Evolutionary conservation across 352 stramenopile genomes (phyloP).

Genomic region (Globisporangium irregulare): DNA sequence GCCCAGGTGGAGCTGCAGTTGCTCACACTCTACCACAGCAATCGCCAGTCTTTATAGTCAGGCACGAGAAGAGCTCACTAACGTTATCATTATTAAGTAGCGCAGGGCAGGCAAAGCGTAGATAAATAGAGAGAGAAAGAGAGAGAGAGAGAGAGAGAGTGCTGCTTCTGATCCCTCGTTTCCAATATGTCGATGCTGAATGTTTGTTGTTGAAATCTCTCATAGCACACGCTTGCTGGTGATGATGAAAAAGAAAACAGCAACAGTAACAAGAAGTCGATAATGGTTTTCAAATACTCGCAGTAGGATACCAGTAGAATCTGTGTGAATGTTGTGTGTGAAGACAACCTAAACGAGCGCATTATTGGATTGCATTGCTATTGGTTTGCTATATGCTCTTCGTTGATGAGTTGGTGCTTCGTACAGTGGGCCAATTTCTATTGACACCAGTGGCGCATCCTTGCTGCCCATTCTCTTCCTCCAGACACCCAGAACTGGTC

Average conservation of each 20-base stretch:
- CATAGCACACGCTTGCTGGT: too few species aligned
- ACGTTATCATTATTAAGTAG: background rate
- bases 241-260: too few species aligned
- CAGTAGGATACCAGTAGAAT: background rate
- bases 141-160: background rate
- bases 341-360: background rate
- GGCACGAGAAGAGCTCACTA: background rate
- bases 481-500: background rate
- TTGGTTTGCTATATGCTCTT: too few species aligned
- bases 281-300: background rate
- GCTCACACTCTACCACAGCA: constrained; percentile 39
- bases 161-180: too few species aligned
- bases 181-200: too few species aligned
- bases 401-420: background rate
- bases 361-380: background rate
- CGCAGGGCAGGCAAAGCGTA: background rate
- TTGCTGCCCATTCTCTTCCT: background rate
- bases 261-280: background rate
- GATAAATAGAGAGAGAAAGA: background rate
- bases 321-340: background rate
- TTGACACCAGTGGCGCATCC: background rate
- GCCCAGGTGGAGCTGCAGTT: constrained; percentile 40
- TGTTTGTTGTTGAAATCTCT: too few species aligned
- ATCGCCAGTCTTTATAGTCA: background rate
- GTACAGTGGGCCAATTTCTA: background rate